phyloP scores from a whole-genome alignment of 768 basidiomycete genomes.

The Gautieria morchelliformis region DNA sequence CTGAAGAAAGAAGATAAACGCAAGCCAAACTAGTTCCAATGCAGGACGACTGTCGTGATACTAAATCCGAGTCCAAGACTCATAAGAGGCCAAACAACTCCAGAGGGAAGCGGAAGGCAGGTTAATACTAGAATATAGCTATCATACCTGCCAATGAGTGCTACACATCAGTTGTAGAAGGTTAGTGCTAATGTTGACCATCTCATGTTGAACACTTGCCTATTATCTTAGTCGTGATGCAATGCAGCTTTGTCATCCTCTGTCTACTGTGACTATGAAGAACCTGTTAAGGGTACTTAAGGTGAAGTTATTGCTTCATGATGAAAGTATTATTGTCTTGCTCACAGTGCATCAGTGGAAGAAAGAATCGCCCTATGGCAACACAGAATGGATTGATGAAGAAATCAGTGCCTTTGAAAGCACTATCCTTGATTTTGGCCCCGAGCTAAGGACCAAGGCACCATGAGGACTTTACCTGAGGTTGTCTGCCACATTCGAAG shows the following conservation, averaged over 20 bases:
- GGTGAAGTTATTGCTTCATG: conserved; percentile 29
- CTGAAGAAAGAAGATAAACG: background rate
- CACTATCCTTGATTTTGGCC: conserved; percentile 59
- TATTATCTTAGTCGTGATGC: conserved; percentile 43
- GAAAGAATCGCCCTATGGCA: conserved; percentile 56
- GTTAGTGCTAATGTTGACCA: conserved; percentile 25
- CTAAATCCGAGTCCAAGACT: background rate
- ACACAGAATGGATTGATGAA: conserved; percentile 60
- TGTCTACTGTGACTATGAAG: conserved; percentile 58
- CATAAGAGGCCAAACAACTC: background rate
- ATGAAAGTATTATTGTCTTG: conserved; percentile 7
- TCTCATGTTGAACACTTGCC: background rate
- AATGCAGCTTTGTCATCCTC: conserved; percentile 48
- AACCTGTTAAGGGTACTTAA: conserved; percentile 48
- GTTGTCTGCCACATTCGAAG: too few relatives aligned
- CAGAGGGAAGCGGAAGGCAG: conserved; percentile 37
- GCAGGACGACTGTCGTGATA: background rate
- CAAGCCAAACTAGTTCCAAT: conserved; percentile 2
- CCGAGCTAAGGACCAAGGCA: conserved; percentile 74
- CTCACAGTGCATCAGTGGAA: conserved; percentile 50
- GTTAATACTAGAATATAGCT: conserved; percentile 18
- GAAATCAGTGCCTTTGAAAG: conserved; percentile 72
- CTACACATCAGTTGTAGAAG: conserved; percentile 39
- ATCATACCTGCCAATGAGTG: conserved; percentile 9
- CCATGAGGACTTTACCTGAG: conserved; percentile 59